Conservation (phyloP, 1,284 basidiomycete genomes). For the Boletus mariae region DNA sequence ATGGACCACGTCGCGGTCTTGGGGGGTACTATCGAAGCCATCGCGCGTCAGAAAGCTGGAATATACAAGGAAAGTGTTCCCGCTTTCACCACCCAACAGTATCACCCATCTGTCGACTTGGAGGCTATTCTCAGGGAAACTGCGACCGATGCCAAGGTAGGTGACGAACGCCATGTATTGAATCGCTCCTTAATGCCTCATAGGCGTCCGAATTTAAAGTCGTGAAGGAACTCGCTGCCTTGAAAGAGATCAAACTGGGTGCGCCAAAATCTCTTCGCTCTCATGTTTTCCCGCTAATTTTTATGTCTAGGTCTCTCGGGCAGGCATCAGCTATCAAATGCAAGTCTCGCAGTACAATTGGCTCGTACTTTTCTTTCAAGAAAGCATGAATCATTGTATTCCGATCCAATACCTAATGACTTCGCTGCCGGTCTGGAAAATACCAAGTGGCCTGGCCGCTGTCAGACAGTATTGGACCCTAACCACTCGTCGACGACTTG, state of each 20-base stretch:
- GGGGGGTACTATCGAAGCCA: constrained; percentile 86
- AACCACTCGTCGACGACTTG: constrained; percentile 55
- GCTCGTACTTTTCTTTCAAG: constrained; percentile 61
- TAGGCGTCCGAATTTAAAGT: constrained; percentile 69
- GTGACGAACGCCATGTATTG: not conserved
- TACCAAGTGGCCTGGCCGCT: constrained; percentile 94
- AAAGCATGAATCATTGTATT: constrained; percentile 12
- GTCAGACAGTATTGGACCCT: constrained; percentile 78
- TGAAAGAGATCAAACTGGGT: constrained; percentile 66
- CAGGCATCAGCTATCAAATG: constrained; percentile 88
- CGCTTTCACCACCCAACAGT: constrained; percentile 82
- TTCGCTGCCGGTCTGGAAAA: constrained; percentile 65
- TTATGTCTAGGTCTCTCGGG: constrained; percentile 72
- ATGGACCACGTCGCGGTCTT: constrained; percentile 92
- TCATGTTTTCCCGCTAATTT: constrained; percentile 1
- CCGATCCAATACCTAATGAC: constrained; percentile 43
- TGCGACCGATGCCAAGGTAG: constrained; percentile 65
- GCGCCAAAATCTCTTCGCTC: constrained; percentile 13
- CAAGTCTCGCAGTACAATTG: constrained; percentile 81
- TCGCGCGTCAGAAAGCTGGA: constrained; percentile 94
- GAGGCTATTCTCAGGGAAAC: constrained; percentile 63
- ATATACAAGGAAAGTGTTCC: constrained; percentile 94
- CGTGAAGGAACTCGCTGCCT: constrained; percentile 43
- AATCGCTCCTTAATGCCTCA: not conserved
- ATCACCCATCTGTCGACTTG: constrained; percentile 67